Evolutionary conservation across 2,329 filamentous ascomycete species (phyloP).

Genomic region (Penicillium sp.): DNA sequence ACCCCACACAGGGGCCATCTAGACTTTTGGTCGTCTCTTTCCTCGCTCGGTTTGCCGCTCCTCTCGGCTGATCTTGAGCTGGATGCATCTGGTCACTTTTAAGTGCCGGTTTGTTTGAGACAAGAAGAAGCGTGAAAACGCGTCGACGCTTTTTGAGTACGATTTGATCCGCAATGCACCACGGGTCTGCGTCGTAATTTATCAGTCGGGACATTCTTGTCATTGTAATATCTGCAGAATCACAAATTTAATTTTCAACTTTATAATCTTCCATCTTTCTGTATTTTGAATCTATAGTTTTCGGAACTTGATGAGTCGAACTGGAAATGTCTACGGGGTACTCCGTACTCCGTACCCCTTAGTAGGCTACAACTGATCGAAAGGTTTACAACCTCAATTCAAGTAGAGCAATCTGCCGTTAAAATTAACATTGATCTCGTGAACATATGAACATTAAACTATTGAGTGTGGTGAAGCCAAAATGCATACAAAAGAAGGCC

Average conservation of each 20-base stretch:
- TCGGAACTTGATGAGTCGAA: too few relatives aligned
- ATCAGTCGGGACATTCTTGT: constrained; percentile 43
- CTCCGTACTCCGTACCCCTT: too few relatives aligned
- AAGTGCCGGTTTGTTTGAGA: constrained; percentile 44
- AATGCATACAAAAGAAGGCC: background rate
- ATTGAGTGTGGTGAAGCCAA: background rate
- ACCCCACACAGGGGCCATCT: background rate
- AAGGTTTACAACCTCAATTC: too few relatives aligned
- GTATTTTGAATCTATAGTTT: too few relatives aligned
- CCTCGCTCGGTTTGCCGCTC: constrained; percentile 52
- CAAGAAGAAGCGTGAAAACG: constrained; percentile 41
- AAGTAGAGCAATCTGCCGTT: too few relatives aligned
- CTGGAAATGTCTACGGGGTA: too few relatives aligned
- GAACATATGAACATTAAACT: too few relatives aligned
- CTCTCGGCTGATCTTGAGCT: constrained; percentile 43
- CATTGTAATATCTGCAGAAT: background rate
- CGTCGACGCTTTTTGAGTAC: constrained; percentile 55
- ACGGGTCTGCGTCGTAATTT: constrained; percentile 48
- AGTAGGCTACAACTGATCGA: too few relatives aligned
- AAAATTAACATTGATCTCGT: too few relatives aligned
- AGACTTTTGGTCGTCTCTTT: constrained; percentile 43
- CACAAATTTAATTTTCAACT: too few relatives aligned
- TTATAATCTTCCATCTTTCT: too few relatives aligned
- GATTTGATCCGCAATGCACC: constrained; percentile 39
- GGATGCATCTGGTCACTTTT: constrained; percentile 33